Evolutionary conservation across 371 early-diverging fungal genomes (phyloP).

Genomic region (Lichtheimia ornata): DNA sequence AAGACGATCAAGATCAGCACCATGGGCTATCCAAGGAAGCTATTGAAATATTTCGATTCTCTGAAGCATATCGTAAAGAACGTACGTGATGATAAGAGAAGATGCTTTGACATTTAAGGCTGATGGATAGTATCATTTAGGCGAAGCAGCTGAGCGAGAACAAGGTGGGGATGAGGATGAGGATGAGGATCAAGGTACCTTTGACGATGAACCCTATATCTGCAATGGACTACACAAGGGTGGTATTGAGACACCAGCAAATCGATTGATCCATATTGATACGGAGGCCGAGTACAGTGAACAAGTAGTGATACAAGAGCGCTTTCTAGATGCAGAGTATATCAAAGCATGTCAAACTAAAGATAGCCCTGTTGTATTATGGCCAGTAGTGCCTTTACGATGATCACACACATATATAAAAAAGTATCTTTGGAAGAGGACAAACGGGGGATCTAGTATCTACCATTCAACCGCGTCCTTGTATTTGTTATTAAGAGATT

Average conservation of each 20-base stretch:
- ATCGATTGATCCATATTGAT: conserved; percentile 22
- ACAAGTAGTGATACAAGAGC: conserved; percentile 24
- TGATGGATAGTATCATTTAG: not conserved
- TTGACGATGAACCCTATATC: conserved; percentile 11
- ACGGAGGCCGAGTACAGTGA: not conserved
- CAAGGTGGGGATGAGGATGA: not conserved
- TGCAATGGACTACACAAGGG: conserved; percentile 22
- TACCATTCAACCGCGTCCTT: no score
- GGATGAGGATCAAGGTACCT: conserved; percentile 5
- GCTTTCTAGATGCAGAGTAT: conserved; percentile 34
- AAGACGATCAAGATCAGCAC: not conserved
- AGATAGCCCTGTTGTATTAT: conserved; percentile 26
- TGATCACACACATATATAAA: conserved; percentile 10
- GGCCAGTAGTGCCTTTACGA: conserved; percentile 41
- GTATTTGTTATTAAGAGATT: conserved; percentile 4
- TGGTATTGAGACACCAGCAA: conserved; percentile 36
- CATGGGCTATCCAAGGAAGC: conserved; percentile 30
- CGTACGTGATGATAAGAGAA: conserved; percentile 7
- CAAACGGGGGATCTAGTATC: no score
- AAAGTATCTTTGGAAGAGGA: not conserved
- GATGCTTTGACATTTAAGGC: not conserved
- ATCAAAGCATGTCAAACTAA: conserved; percentile 17
- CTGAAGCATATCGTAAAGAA: conserved; percentile 39
- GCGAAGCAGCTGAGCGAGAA: not conserved
- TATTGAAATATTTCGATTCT: conserved; percentile 42